phyloP scores from a whole-genome alignment of 495 filamentous ascomycete genomes.

The Penicillium odoratum region DNA sequence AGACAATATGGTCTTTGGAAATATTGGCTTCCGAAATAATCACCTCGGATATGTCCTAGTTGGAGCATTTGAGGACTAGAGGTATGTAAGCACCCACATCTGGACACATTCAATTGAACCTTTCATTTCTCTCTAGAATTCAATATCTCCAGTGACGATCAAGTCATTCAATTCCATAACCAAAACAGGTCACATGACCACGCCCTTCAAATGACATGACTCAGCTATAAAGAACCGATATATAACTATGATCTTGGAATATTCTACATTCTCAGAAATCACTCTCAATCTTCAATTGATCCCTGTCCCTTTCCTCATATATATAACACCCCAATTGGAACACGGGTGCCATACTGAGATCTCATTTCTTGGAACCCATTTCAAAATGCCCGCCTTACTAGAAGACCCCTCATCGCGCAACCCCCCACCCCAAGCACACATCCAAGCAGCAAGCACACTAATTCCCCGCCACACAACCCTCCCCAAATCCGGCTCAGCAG shows the following conservation, averaged over 20 bases:
- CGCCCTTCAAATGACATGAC: too few species aligned
- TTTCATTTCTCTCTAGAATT: too few species aligned
- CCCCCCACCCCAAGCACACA: constrained; percentile 55
- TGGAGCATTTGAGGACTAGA: not conserved
- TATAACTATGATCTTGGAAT: too few species aligned
- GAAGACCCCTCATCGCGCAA: constrained; percentile 67
- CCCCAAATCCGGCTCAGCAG: constrained; percentile 67
- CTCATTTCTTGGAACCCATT: not conserved
- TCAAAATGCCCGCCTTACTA: constrained; percentile 58
- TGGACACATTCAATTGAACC: not conserved
- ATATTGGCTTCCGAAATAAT: too few species aligned
- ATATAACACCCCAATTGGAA: not conserved
- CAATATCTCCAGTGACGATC: too few species aligned
- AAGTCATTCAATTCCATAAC: too few species aligned
- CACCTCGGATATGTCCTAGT: not conserved
- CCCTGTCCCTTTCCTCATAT: not conserved
- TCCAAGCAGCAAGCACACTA: constrained; percentile 58
- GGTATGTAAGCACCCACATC: not conserved
- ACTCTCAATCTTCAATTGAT: too few species aligned
- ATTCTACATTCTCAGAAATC: too few species aligned
- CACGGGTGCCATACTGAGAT: not conserved
- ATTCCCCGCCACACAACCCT: constrained; percentile 75
- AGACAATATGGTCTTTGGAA: too few species aligned
- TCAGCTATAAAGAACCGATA: too few species aligned
- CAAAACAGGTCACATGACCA: too few species aligned